Conservation (phyloP, 768 basidiomycete species). For the Tulasnella sp. region DNA sequence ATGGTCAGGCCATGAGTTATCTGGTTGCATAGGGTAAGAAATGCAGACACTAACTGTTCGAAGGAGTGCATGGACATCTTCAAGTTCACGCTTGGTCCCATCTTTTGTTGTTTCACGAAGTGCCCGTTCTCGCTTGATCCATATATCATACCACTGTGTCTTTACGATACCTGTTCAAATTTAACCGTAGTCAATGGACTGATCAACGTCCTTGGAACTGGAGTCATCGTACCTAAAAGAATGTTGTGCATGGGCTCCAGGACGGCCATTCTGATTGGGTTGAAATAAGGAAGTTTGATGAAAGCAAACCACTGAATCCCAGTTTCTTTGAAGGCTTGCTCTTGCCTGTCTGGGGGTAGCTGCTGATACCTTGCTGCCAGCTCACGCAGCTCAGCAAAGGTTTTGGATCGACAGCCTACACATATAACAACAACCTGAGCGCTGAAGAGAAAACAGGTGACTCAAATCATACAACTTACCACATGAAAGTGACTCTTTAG, state of each 20-base stretch:
- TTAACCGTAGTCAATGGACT: too few species aligned
- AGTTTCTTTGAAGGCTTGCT: background rate
- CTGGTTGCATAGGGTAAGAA: too few species aligned
- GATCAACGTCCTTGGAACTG: too few species aligned
- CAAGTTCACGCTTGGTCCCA: constrained; percentile 38
- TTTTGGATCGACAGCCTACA: background rate
- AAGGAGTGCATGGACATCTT: constrained; percentile 37
- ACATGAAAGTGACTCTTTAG: background rate
- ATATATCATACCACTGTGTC: constrained; percentile 40
- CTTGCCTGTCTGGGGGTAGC: background rate
- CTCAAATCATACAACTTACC: background rate
- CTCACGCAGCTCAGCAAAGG: background rate
- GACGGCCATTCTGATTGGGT: constrained; percentile 13
- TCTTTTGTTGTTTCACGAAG: constrained; percentile 37
- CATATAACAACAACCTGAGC: too few species aligned
- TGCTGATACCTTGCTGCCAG: background rate
- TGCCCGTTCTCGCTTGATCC: constrained; percentile 37
- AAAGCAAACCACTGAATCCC: constrained; percentile 25
- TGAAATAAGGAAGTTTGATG: constrained; percentile 23
- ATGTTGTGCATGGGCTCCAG: constrained; percentile 33
- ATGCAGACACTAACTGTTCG: background rate
- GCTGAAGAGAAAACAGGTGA: too few species aligned
- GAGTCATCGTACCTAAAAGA: constrained; percentile 24
- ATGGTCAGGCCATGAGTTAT: too few species aligned
- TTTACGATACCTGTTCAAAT: constrained; percentile 42